Evolutionary conservation across 2,329 filamentous ascomycete species (phyloP), one percentile per base, ranked within the genome.

Genomic region (Botryotinia narcissicola): DNA sequence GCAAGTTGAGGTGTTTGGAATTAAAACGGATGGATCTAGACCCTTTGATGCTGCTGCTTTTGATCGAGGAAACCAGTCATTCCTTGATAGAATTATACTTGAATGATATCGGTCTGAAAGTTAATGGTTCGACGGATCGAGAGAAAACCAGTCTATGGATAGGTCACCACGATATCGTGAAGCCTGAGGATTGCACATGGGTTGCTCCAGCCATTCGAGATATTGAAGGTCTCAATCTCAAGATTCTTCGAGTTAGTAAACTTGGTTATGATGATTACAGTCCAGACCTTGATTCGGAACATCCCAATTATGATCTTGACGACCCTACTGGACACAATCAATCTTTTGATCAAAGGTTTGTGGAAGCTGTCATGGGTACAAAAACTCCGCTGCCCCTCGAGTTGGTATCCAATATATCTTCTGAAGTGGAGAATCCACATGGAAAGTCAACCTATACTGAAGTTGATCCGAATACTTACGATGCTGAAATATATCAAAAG

Each of bases 251-350:
- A 69, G 80, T 77, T 16, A 81, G 79, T 1, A 77, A 77, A 14
- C 74, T 82, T n/a, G 79, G 80, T 72, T 81, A 81, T 69, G 80
- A 81, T 75, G 80, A 80, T 66, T 80, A 77, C 62, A 74, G 78
- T 40, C 75, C 77, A 1, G 69, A 75, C 29, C 63, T 67, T 42
- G 62, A 73, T 35, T 73, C 72, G 4, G 42, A 62, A 61, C 64
- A 75, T 63, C 75, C 76, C 3, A 73, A 77, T 35, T 81, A 79
- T 69, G 80, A 82, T 69, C 74, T 80, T 42, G 64, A 62, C 40
- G 80, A 81, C 59, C 77, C 78, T 35, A 74, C 74, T 4, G 75
- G 73, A 16, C 68, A 73, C 4, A 67, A 76, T 42, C 74, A 76
- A 35, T 78, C 75, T 8, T 80, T 82, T 59, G 80, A 82, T 70